These are phyloP conservation scores for Diaporthe eres DNA, from an alignment of 2,329 filamentous ascomycete genomes.

Conservation along the genomic window DNA sequence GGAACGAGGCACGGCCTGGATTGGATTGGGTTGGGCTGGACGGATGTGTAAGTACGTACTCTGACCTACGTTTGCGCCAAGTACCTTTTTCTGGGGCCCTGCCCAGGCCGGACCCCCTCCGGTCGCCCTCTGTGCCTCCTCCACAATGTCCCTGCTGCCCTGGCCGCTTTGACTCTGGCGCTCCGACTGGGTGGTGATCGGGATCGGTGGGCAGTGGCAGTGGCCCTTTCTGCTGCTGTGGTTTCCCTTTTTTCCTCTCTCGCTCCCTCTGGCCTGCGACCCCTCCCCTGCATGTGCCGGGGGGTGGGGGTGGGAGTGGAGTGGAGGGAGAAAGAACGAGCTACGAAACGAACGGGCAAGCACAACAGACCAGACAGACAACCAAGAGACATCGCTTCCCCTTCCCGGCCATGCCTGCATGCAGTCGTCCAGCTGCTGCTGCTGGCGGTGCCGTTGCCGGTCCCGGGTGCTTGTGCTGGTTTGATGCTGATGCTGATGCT, in stretches of 20 bases:
- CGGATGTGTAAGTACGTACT: slow-evolving; percentile 33
- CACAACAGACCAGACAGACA: slow-evolving; percentile 19
- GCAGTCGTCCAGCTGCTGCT: slow-evolving; percentile 5
- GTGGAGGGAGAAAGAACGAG: slow-evolving; percentile 29
- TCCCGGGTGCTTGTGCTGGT: neutral
- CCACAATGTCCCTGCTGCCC: neutral
- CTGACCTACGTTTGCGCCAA: slow-evolving; percentile 24
- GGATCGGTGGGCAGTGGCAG: slow-evolving; percentile 11
- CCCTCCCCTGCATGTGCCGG: slow-evolving; percentile 26
- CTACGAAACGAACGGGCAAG: slow-evolving; percentile 33
- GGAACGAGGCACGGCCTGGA: slow-evolving; percentile 36
- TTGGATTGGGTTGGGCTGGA: slow-evolving; percentile 34
- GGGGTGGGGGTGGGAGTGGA: slow-evolving; percentile 16
- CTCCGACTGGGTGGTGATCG: slow-evolving; percentile 22
- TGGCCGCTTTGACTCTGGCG: slow-evolving; percentile 23
- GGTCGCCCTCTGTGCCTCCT: neutral
- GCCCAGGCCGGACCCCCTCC: slow-evolving; percentile 13
- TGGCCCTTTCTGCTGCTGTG: neutral
- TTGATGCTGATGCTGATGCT: neutral
- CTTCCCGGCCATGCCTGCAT: slow-evolving; percentile 23
- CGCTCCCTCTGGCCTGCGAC: neutral
- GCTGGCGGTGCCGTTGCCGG: neutral
- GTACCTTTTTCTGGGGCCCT: slow-evolving; percentile 27
- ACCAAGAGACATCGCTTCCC: slow-evolving; percentile 29
- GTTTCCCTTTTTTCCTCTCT: neutral